These are phyloP conservation scores for Datura wrightii DNA, from an alignment of 257 asterid genomes.

Conservation along the genomic window DNA sequence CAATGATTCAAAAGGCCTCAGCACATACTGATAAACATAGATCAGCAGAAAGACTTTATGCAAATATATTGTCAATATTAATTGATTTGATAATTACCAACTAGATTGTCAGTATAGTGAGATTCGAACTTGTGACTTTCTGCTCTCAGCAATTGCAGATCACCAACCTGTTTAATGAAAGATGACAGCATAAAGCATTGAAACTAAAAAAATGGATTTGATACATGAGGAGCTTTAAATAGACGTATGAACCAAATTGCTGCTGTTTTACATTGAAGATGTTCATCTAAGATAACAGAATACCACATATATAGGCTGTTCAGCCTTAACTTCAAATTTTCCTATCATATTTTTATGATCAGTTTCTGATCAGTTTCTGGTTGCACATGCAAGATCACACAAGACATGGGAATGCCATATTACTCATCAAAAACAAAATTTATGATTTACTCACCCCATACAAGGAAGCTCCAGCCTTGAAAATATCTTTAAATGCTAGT, in stretches of 20 bases:
- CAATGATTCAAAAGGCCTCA: slow-evolving; percentile 33
- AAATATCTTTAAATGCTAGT: slow-evolving; percentile 81
- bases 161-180: slow-evolving; percentile 72
- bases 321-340: background rate
- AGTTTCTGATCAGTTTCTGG: slow-evolving; percentile 3
- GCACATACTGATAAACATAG: background rate
- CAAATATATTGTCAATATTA: slow-evolving; percentile 18
- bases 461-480: slow-evolving; percentile 92
- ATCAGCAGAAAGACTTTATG: slow-evolving; percentile 2
- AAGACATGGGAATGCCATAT: slow-evolving; percentile 4
- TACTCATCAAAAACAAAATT: background rate
- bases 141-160: slow-evolving; percentile 67
- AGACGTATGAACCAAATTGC: slow-evolving; percentile 26
- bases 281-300: background rate
- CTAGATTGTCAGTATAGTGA: slow-evolving; percentile 81
- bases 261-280: slow-evolving; percentile 15
- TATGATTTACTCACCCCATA: slow-evolving; percentile 81
- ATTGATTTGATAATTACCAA: slow-evolving; percentile 57
- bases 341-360: slow-evolving; percentile 18
- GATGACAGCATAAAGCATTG: slow-evolving; percentile 18
- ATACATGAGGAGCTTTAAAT: slow-evolving; percentile 21
- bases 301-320: background rate
- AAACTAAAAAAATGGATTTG: background rate
- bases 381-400: background rate
- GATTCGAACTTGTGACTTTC: slow-evolving; percentile 96